Conservation (phyloP, 768 basidiomycete species). For the Pleurotus citrinopileatus region DNA sequence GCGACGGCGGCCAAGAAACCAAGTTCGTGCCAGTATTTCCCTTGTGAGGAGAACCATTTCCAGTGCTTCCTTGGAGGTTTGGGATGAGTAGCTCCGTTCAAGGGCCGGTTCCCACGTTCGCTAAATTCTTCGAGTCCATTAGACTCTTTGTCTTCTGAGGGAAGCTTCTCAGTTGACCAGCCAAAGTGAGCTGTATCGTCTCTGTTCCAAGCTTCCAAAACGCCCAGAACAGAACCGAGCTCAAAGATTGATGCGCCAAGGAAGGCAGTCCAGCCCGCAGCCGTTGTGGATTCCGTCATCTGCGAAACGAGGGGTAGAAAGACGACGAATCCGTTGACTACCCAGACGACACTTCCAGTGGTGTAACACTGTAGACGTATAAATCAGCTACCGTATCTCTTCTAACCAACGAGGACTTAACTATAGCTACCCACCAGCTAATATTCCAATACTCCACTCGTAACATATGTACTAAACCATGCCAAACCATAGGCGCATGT, state of each 20-base stretch:
- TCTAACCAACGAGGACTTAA: slow-evolving; percentile 15
- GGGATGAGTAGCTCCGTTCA: not conserved
- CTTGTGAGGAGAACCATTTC: slow-evolving; percentile 36
- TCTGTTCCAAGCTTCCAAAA: slow-evolving; percentile 54
- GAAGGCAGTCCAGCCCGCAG: slow-evolving; percentile 47
- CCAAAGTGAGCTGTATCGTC: slow-evolving; percentile 38
- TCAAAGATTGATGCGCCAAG: slow-evolving; percentile 62
- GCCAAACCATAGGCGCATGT: slow-evolving; percentile 14
- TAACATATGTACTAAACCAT: slow-evolving; percentile 25
- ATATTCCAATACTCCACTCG: slow-evolving; percentile 41
- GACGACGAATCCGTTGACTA: slow-evolving; percentile 53
- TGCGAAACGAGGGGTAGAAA: slow-evolving; percentile 37
- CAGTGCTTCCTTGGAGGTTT: slow-evolving; percentile 17
- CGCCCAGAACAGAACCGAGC: slow-evolving; percentile 47
- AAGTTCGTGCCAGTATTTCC: slow-evolving; percentile 38
- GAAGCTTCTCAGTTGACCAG: slow-evolving; percentile 23
- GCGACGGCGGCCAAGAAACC: slow-evolving; percentile 48
- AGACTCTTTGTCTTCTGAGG: slow-evolving; percentile 11
- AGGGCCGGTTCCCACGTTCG: not conserved
- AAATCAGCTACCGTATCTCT: not conserved
- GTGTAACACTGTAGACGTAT: slow-evolving; percentile 30
- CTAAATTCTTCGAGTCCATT: not conserved
- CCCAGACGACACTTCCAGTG: slow-evolving; percentile 46
- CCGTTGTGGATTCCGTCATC: not conserved
- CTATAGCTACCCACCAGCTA: slow-evolving; percentile 42